Conservation (phyloP, 352 stramenopile species). For the Phytopythium vexans region DNA sequence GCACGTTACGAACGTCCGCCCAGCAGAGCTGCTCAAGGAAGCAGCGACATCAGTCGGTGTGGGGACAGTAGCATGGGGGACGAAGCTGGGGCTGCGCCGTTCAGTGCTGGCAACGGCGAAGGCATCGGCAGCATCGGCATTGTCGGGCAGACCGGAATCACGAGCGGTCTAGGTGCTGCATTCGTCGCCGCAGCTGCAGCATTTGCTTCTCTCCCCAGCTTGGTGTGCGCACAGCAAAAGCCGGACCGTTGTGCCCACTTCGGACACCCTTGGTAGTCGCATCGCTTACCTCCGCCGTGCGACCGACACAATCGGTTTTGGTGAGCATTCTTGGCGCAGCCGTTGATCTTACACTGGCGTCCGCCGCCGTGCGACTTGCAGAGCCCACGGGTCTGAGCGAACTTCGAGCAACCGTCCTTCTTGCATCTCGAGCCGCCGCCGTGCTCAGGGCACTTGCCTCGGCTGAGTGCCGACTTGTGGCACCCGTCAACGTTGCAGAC, state of each 20-base stretch:
- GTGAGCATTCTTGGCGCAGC: conserved; percentile 83
- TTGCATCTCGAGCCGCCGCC: conserved; percentile 84
- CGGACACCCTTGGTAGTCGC: conserved; percentile 68
- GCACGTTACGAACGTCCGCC: too few relatives aligned
- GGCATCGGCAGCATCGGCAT: conserved; percentile 5
- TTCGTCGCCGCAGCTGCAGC: background rate
- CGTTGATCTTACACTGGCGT: conserved; percentile 65
- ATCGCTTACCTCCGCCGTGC: conserved; percentile 81
- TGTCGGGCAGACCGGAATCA: background rate
- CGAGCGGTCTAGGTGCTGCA: too few relatives aligned
- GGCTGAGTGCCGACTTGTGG: conserved; percentile 74
- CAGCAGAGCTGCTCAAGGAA: conserved; percentile 29
- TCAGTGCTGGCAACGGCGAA: conserved; percentile 1
- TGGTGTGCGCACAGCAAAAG: conserved; percentile 84
- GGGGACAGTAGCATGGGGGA: conserved; percentile 65
- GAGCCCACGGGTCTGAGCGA: conserved; percentile 74
- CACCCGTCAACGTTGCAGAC: conserved; percentile 66
- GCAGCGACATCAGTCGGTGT: conserved; percentile 56
- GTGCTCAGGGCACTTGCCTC: conserved; percentile 82
- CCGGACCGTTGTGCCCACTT: conserved; percentile 85
- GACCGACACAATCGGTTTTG: conserved; percentile 81
- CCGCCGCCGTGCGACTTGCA: conserved; percentile 86
- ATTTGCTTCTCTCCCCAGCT: conserved; percentile 29
- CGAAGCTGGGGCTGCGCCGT: conserved; percentile 1
- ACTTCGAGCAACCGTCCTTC: conserved; percentile 80